Evolutionary conservation across 2,329 filamentous ascomycete species (phyloP).

Genomic region (Xylaria sp.): DNA sequence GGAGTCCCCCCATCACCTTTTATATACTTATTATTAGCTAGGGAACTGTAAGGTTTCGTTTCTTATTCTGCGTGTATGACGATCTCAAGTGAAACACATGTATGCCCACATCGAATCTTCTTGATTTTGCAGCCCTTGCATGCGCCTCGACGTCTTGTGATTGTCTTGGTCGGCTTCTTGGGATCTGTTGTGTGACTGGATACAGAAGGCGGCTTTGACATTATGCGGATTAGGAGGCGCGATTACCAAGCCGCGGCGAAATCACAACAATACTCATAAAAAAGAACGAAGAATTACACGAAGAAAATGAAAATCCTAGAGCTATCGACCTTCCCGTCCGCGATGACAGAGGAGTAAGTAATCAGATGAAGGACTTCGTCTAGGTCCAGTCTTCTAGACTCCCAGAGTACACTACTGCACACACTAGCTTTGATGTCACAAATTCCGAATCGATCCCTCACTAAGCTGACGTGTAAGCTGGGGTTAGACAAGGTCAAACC

Average conservation of each 20-base stretch:
- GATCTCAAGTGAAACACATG: slow-evolving; percentile 5
- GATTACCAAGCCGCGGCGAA: not conserved
- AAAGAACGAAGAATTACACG: not conserved
- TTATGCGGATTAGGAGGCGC: not conserved
- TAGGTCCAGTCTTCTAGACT: not conserved
- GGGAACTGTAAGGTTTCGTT: not conserved
- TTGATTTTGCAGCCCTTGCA: slow-evolving; percentile 27
- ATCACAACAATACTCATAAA: not conserved
- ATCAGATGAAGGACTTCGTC: not conserved
- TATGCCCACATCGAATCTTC: slow-evolving; percentile 29
- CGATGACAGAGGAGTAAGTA: not conserved
- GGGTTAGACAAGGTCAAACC: not conserved
- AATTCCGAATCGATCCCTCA: not conserved
- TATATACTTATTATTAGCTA: slow-evolving; percentile 5
- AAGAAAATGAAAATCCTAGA: not conserved
- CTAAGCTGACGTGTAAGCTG: not conserved
- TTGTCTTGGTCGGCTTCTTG: slow-evolving; percentile 17
- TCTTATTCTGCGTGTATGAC: not conserved
- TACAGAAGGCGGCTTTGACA: slow-evolving; percentile 10
- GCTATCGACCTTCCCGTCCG: not conserved
- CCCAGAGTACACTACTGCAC: not conserved
- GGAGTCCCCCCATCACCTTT: slow-evolving; percentile 25
- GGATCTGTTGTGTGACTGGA: not conserved
- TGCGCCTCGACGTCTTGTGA: slow-evolving; percentile 28
- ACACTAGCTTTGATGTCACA: not conserved